phyloP scores from a whole-genome alignment of 306 rosid genomes.

The Spatholobus suberectus region DNA sequence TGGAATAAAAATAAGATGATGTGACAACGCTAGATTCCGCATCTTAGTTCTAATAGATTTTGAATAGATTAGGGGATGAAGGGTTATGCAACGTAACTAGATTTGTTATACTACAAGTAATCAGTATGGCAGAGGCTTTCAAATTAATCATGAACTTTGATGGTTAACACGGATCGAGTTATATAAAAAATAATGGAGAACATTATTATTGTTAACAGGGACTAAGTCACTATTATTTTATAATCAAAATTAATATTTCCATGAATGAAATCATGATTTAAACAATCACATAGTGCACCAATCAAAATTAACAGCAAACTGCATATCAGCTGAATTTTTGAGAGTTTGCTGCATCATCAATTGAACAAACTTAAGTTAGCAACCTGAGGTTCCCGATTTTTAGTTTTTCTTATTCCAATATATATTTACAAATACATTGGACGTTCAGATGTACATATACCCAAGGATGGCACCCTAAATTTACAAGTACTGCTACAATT shows the following conservation, averaged over 20 bases:
- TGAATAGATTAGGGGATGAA: too few relatives aligned
- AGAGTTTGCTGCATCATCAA: neutral
- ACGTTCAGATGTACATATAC: conserved; percentile 10
- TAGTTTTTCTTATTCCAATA: neutral
- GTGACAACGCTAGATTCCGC: too few relatives aligned
- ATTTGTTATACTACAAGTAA: too few relatives aligned
- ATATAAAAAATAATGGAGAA: neutral
- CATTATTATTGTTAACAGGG: neutral
- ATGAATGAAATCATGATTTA: neutral
- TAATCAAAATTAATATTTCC: neutral
- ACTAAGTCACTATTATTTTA: neutral
- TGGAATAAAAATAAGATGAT: too few relatives aligned
- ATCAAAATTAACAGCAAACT: neutral
- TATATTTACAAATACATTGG: conserved; percentile 31
- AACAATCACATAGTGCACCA: neutral
- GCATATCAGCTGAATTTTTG: neutral
- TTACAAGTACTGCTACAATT: conserved; percentile 21
- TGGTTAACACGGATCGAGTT: neutral
- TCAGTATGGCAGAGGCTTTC: neutral
- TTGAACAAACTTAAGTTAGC: neutral
- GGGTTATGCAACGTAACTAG: too few relatives aligned
- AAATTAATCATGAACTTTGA: neutral
- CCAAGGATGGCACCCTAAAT: conserved; percentile 23
- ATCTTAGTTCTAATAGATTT: too few relatives aligned
- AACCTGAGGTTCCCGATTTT: neutral